These are phyloP conservation scores for Martensiomyces pterosporus DNA, from an alignment of 192 early-diverging fungal species.

Conservation along the genomic window DNA sequence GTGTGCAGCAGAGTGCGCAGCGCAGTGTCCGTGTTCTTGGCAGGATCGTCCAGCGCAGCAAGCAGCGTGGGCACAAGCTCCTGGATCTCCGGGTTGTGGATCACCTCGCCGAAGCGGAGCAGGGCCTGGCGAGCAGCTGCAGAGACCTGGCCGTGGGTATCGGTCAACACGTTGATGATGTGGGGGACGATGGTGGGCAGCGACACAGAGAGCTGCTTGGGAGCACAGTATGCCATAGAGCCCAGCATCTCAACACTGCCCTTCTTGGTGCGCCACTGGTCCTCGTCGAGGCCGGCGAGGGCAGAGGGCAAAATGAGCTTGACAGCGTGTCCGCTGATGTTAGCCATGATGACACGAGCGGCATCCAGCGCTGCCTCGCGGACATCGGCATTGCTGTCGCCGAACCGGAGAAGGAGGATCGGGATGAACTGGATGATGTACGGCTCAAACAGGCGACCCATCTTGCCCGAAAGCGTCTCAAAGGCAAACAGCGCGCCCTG, in stretches of 20 bases:
- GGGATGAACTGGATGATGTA: conserved; percentile 95
- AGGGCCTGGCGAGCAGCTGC: conserved; percentile 81
- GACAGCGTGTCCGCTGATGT: conserved; percentile 92
- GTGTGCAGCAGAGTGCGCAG: conserved; percentile 84
- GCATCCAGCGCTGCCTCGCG: conserved; percentile 90
- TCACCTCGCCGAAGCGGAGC: conserved; percentile 87
- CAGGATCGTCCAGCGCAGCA: conserved; percentile 84
- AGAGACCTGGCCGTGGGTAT: conserved; percentile 90
- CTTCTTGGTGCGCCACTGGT: conserved; percentile 96
- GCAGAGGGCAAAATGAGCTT: conserved; percentile 91
- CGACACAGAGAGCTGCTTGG: conserved; percentile 87
- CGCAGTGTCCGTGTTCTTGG: conserved; percentile 76
- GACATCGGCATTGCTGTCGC: conserved; percentile 77
- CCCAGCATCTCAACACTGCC: conserved; percentile 92
- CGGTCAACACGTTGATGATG: conserved; percentile 86
- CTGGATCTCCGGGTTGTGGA: conserved; percentile 98
- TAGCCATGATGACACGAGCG: conserved; percentile 88
- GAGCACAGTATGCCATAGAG: conserved; percentile 93
- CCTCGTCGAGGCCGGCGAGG: conserved; percentile 80
- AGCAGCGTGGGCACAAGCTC: conserved; percentile 81
- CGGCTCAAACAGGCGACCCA: conserved; percentile 95
- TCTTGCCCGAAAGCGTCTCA: conserved; percentile 76
- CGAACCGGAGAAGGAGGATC: conserved; percentile 78
- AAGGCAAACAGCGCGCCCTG: conserved; percentile 95
- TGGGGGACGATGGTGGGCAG: conserved; percentile 90